These are phyloP conservation scores for Citrus sp. DNA, from an alignment of 345 rosid species.

Conservation along the genomic window DNA sequence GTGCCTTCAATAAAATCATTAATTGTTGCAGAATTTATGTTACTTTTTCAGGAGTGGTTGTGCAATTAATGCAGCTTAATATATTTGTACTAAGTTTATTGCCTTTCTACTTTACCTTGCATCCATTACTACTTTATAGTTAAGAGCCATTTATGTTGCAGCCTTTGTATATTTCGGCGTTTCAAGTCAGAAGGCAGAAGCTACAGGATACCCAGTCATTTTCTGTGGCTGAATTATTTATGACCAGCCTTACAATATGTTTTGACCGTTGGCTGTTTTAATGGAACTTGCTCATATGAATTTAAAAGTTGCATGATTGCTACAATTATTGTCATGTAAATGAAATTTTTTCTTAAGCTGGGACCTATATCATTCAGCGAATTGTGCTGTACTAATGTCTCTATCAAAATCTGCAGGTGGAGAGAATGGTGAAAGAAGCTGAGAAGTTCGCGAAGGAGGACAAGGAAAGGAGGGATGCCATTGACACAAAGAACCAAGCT, in stretches of 20 bases:
- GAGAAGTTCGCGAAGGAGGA: conserved; percentile 82
- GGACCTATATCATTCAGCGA: neutral
- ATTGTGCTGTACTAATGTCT: neutral
- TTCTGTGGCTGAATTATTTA: neutral
- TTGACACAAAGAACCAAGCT: conserved; percentile 95
- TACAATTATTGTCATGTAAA: neutral
- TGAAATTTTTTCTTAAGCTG: neutral
- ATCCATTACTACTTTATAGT: neutral
- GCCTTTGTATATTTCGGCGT: neutral
- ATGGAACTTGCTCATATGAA: neutral
- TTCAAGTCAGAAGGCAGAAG: neutral
- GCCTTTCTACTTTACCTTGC: neutral
- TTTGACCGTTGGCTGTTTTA: neutral
- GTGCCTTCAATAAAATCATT: neutral
- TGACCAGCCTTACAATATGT: neutral
- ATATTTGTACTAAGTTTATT: neutral
- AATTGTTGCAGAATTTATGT: no score
- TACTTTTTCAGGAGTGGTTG: neutral
- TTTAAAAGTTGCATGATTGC: neutral
- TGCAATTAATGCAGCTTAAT: neutral
- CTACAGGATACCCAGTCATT: neutral
- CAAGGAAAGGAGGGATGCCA: conserved; percentile 85
- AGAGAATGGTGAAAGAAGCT: conserved; percentile 79
- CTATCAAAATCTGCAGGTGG: conserved; percentile 47
- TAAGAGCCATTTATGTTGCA: neutral